Evolutionary conservation across 805 yeast genomes (phyloP).

Genomic region (Barnettozyma californica): DNA sequence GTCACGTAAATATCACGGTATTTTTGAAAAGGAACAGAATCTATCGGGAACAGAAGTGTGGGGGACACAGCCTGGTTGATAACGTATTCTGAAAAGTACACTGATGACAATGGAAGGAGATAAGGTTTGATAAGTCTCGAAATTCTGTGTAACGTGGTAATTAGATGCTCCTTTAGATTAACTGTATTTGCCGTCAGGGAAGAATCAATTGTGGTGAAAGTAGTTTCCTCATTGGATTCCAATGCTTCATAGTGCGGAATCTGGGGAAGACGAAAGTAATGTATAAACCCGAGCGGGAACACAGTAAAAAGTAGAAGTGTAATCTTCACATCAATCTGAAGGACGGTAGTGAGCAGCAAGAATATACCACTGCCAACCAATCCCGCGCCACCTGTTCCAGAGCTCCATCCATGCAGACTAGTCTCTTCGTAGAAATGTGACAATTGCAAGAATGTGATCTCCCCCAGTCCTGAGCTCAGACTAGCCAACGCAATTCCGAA

Average conservation of each 20-base stretch:
- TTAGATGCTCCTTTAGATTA: slow-evolving; percentile 2
- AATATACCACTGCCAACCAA: slow-evolving; percentile 72
- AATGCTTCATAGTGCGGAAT: slow-evolving; percentile 8
- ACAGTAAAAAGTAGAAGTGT: slow-evolving; percentile 55
- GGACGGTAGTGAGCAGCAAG: slow-evolving; percentile 65
- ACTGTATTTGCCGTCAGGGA: not conserved
- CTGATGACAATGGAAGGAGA: slow-evolving; percentile 80
- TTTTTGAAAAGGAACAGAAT: slow-evolving; percentile 59
- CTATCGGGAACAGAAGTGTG: slow-evolving; percentile 72
- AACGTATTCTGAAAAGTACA: slow-evolving; percentile 79
- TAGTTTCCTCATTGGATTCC: not conserved
- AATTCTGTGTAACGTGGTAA: slow-evolving; percentile 29
- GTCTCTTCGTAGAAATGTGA: slow-evolving; percentile 65
- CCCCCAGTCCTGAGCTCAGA: slow-evolving; percentile 84
- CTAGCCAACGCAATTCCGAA: slow-evolving; percentile 79
- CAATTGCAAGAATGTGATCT: slow-evolving; percentile 78
- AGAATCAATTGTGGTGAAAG: not conserved
- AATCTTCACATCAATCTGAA: slow-evolving; percentile 47
- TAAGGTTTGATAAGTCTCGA: slow-evolving; percentile 51
- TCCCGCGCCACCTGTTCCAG: slow-evolving; percentile 97
- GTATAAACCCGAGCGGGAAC: slow-evolving; percentile 48
- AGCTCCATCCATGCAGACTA: slow-evolving; percentile 82
- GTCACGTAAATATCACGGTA: slow-evolving; percentile 87
- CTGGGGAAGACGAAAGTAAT: slow-evolving; percentile 27
- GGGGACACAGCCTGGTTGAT: slow-evolving; percentile 93